These are phyloP conservation scores for Fistulifera pelliculosa DNA, from an alignment of 108 stramenopile species.

Conservation along the genomic window DNA sequence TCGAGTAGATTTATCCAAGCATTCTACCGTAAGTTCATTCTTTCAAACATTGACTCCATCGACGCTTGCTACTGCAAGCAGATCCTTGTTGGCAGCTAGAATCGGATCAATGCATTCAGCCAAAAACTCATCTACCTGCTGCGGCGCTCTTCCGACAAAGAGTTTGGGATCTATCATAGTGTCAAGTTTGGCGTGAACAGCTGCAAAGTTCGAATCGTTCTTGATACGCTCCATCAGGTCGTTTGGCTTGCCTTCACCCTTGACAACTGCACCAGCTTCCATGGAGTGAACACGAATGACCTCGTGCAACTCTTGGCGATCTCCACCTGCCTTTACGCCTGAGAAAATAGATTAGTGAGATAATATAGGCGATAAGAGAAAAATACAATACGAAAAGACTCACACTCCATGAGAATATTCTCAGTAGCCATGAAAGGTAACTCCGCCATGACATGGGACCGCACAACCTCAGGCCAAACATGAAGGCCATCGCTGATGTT, in stretches of 20 bases:
- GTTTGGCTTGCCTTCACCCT: conserved; percentile 96
- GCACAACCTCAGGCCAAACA: conserved; percentile 96
- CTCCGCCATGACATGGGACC: conserved; percentile 92
- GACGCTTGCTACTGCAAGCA: conserved; percentile 63
- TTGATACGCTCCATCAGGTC: conserved; percentile 94
- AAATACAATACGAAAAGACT: conserved; percentile 23
- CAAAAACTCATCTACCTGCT: conserved; percentile 96
- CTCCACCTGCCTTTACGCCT: conserved; percentile 96
- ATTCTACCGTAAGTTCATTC: no score
- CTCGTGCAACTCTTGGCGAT: conserved; percentile 97
- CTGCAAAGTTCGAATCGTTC: conserved; percentile 75
- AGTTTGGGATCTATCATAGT: conserved; percentile 84
- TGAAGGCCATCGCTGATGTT: conserved; percentile 96
- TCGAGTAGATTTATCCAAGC: no score
- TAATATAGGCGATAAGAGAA: not conserved
- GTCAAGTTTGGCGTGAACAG: conserved; percentile 86
- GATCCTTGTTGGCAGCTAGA: conserved; percentile 60
- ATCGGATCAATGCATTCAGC: conserved; percentile 84
- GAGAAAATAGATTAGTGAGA: conserved; percentile 3
- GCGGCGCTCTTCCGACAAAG: conserved; percentile 91
- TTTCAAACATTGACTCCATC: conserved; percentile 96
- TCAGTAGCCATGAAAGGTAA: conserved; percentile 99
- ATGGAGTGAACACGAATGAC: conserved; percentile 96
- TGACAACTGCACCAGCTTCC: conserved; percentile 96
- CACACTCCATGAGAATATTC: conserved; percentile 97